phyloP scores from a whole-genome alignment of 2,329 filamentous ascomycete species.

The Curvularia spicifera region DNA sequence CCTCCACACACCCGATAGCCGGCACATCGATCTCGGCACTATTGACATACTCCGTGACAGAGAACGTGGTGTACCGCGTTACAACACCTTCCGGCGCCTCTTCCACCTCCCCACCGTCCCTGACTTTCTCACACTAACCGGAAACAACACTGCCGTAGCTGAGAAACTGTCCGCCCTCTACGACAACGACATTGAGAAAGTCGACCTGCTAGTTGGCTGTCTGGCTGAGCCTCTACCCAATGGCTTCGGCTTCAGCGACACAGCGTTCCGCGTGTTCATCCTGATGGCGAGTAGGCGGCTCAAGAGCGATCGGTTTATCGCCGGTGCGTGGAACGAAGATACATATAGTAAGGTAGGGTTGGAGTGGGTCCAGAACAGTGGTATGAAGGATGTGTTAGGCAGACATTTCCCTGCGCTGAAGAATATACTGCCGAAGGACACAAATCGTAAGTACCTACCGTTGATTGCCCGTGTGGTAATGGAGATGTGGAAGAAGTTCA shows the following conservation, averaged over 20 bases:
- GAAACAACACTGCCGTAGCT: background rate
- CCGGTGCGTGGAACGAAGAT: conserved; percentile 50
- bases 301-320: conserved; percentile 57
- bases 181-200: conserved; percentile 50
- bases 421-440: background rate
- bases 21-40: conserved; percentile 53
- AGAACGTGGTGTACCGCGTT: conserved; percentile 56
- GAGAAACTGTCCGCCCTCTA: conserved; percentile 37
- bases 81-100: conserved; percentile 55
- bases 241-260: conserved; percentile 58
- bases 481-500: conserved; percentile 4
- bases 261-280: conserved; percentile 56
- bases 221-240: conserved; percentile 53
- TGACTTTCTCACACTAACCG: conserved; percentile 41
- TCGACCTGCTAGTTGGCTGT: conserved; percentile 54
- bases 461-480: conserved; percentile 34
- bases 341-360: conserved; percentile 54
- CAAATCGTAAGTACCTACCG: background rate
- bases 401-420: conserved; percentile 52
- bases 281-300: conserved; percentile 53
- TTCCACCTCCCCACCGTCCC: conserved; percentile 49
- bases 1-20: conserved; percentile 52
- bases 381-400: conserved; percentile 54
- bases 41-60: conserved; percentile 57
- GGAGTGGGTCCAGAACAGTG: conserved; percentile 52